Percentiles rank a stretch among this genome's conserved stretches.
Evolutionary conservation across 75 land plant genomes (phyloP).

Genomic region (Selaginella moellendorffii): DNA sequence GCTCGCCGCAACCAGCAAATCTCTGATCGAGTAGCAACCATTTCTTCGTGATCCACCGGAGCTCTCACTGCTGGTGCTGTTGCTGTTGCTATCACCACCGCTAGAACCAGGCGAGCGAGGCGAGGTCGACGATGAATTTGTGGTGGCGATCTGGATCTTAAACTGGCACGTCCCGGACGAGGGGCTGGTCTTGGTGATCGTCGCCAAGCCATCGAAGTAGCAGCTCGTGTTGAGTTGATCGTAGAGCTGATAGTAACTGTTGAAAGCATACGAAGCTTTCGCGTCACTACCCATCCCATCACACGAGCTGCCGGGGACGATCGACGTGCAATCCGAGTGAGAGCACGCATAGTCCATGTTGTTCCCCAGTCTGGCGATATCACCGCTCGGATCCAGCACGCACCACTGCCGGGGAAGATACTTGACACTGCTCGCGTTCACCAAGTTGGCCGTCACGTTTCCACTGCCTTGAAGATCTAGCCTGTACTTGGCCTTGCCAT

Average conservation of each 20-base stretch:
- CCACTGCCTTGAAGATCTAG: conserved; percentile 45
- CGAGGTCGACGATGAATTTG: no score
- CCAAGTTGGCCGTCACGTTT: conserved; percentile 15
- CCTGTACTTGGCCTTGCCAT: conserved; percentile 74
- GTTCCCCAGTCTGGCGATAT: neutral
- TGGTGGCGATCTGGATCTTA: no score
- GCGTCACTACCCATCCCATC: neutral
- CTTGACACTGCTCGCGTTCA: conserved; percentile 25
- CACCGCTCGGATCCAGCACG: conserved; percentile 19
- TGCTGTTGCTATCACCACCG: no score
- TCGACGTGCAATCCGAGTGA: neutral
- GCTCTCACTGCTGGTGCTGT: no score
- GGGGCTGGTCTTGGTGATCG: conserved; percentile 13
- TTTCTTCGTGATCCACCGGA: no score
- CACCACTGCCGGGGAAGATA: conserved; percentile 42
- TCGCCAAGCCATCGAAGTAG: conserved; percentile 30
- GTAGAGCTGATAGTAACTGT: conserved; percentile 43
- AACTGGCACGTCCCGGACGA: conserved; percentile 12
- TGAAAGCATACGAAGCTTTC: no score
- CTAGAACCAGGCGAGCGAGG: no score
- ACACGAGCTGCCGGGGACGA: neutral
- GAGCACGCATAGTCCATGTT: neutral
- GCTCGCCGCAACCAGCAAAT: no score
- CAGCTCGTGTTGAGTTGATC: conserved; percentile 35
- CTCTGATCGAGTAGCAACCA: no score